Conservation (phyloP, 768 basidiomycete species). For the Mycena amicta region DNA sequence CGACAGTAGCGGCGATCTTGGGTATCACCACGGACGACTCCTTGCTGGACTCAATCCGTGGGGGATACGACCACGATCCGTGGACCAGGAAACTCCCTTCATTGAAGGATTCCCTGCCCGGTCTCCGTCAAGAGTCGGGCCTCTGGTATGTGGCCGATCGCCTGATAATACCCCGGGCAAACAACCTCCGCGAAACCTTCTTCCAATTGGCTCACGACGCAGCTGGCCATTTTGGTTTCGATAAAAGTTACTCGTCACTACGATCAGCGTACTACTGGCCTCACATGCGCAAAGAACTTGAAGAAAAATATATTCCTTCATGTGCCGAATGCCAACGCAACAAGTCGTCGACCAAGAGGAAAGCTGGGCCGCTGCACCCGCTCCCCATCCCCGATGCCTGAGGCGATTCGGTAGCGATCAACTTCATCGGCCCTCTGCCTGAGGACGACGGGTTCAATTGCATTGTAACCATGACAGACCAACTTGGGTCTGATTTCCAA, state of each 20-base stretch:
- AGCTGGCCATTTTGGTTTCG: slow-evolving; percentile 15
- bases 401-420: slow-evolving; percentile 10
- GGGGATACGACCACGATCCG: background rate
- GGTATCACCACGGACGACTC: background rate
- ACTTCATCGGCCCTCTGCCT: slow-evolving; percentile 23
- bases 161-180: background rate
- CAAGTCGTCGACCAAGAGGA: no score
- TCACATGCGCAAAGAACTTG: slow-evolving; percentile 3
- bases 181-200: background rate
- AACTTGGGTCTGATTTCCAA: slow-evolving; percentile 7
- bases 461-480: slow-evolving; percentile 14
- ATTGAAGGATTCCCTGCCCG: slow-evolving; percentile 8
- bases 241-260: slow-evolving; percentile 18
- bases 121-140: background rate
- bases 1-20: background rate
- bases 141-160: slow-evolving; percentile 2
- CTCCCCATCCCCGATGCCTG: slow-evolving; percentile 23
- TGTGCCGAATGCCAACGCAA: slow-evolving; percentile 31
- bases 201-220: slow-evolving; percentile 18
- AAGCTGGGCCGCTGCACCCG: slow-evolving; percentile 27
- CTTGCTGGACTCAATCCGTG: background rate
- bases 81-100: slow-evolving; percentile 10
- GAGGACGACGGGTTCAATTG: no score
- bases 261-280: slow-evolving; percentile 1
- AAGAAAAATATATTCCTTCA: slow-evolving; percentile 27